A percentile compares a stretch with the other conserved stretches of the same genome.
These are phyloP conservation scores for Gossypium anomalum DNA, from an alignment of 345 rosid genomes.

Conservation along the genomic window DNA sequence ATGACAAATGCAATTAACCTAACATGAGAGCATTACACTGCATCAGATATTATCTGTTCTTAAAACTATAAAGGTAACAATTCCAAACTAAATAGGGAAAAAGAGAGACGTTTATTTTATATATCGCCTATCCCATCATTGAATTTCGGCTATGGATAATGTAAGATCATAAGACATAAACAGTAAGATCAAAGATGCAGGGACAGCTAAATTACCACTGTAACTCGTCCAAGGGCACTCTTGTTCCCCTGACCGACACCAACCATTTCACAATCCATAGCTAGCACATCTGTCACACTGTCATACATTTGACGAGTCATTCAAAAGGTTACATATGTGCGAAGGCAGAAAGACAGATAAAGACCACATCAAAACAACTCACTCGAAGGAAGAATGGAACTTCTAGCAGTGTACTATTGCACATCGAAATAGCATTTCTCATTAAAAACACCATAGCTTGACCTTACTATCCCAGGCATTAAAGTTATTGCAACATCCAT, in stretches of 20 bases:
- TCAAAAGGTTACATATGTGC: background rate
- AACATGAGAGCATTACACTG: background rate
- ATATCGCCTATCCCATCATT: background rate
- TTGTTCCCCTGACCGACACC: constrained; percentile 83
- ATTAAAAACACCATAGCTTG: background rate
- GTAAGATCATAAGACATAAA: background rate
- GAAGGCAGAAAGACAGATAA: background rate
- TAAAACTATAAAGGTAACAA: background rate
- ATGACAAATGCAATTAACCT: background rate
- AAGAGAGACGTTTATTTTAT: background rate
- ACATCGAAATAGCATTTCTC: background rate
- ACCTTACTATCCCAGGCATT: background rate
- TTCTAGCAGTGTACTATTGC: background rate
- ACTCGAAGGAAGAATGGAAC: background rate
- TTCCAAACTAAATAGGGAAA: background rate
- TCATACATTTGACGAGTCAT: constrained; percentile 22
- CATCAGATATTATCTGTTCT: background rate
- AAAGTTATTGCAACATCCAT: background rate
- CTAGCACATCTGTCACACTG: constrained; percentile 84
- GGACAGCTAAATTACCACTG: constrained; percentile 51
- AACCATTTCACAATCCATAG: constrained; percentile 99
- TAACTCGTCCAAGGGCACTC: constrained; percentile 92
- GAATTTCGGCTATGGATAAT: background rate
- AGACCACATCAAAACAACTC: background rate
- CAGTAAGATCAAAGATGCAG: background rate